A percentile compares a stretch with the other conserved stretches of the same genome.
Evolutionary conservation across 306 rosid genomes (phyloP).

Genomic region (Astragalus membranaceus): DNA sequence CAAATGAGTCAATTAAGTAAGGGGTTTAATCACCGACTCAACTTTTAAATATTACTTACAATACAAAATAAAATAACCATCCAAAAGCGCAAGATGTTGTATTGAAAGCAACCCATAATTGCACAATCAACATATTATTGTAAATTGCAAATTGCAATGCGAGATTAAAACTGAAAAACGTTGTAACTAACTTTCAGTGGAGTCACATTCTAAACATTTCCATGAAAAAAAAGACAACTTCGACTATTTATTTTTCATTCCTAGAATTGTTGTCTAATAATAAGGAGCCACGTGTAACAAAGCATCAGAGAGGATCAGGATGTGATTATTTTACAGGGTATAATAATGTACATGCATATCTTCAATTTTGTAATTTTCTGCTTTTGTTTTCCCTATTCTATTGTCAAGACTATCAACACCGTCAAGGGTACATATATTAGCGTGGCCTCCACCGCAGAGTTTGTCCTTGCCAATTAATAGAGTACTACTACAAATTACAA

Average conservation of each 20-base stretch:
- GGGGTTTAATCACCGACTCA: too few relatives aligned
- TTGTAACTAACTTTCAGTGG: neutral
- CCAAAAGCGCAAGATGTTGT: constrained; percentile 14
- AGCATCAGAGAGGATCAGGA: neutral
- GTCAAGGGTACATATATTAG: too few relatives aligned
- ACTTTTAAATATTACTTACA: neutral
- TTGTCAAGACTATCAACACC: too few relatives aligned
- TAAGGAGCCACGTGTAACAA: neutral
- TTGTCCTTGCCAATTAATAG: too few relatives aligned
- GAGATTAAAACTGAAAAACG: neutral
- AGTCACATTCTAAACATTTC: neutral
- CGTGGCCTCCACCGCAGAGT: too few relatives aligned
- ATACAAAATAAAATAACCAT: neutral
- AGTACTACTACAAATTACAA: too few relatives aligned
- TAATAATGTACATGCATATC: neutral
- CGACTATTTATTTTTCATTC: neutral
- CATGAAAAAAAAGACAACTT: neutral
- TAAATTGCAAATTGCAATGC: too few relatives aligned
- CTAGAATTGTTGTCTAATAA: neutral
- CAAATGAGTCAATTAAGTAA: too few relatives aligned
- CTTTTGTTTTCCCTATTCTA: too few relatives aligned
- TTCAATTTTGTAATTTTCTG: neutral
- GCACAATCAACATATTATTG: constrained; percentile 15
- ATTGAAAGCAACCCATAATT: constrained; percentile 35
- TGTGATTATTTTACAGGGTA: neutral